Conservation (phyloP, 2,329 filamentous ascomycete genomes). For the Aureobasidium lini region DNA sequence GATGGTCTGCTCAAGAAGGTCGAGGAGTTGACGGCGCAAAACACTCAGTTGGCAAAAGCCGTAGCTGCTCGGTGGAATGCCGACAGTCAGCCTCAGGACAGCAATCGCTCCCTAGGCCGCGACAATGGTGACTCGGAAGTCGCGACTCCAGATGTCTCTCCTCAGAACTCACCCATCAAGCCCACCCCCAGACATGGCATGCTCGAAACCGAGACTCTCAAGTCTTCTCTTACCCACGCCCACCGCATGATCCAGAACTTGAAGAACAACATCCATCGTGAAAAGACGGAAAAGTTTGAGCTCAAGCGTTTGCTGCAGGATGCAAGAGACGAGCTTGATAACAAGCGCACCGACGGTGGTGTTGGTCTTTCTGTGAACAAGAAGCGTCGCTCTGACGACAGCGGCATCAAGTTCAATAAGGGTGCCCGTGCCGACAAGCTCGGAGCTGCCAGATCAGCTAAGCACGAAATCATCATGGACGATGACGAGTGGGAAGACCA, state of each 20-base stretch:
- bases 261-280: conserved; percentile 88
- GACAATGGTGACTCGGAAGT: conserved; percentile 48
- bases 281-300: conserved; percentile 98
- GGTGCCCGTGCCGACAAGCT: conserved; percentile 64
- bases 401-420: conserved; percentile 65
- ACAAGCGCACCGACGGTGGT: conserved; percentile 50
- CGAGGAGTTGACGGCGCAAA: conserved; percentile 80
- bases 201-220: conserved; percentile 91
- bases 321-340: conserved; percentile 81
- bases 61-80: conserved; percentile 60
- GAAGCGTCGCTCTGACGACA: conserved; percentile 52
- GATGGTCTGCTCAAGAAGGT: conserved; percentile 73
- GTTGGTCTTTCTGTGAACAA: conserved; percentile 40
- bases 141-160: conserved; percentile 78
- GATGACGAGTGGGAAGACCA: conserved; percentile 91
- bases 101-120: conserved; percentile 52
- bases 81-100: conserved; percentile 20
- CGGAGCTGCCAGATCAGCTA: conserved; percentile 64
- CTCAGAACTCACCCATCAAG: conserved; percentile 83
- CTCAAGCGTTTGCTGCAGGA: conserved; percentile 93
- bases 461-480: conserved; percentile 70
- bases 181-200: conserved; percentile 82
- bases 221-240: conserved; percentile 87
- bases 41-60: conserved; percentile 81
- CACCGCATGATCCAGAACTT: conserved; percentile 95